Conservation (phyloP, 805 yeast species). For the Ogataea parapolymorpha region DNA sequence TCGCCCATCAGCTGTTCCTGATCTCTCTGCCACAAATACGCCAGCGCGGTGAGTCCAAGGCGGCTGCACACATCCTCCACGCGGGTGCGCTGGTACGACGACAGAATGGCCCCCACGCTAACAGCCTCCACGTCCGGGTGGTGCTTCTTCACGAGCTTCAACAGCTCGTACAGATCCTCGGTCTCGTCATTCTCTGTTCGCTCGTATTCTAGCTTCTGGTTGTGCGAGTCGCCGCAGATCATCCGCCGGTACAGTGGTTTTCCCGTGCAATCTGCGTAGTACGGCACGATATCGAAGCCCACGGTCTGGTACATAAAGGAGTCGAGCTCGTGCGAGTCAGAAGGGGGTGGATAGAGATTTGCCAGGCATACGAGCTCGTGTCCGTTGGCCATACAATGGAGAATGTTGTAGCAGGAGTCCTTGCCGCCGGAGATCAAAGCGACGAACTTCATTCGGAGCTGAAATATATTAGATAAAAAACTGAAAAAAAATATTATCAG, state of each 20-base stretch:
- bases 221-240: conserved; percentile 61
- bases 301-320: conserved; percentile 98
- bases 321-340: conserved; percentile 67
- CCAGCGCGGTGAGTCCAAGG: conserved; percentile 61
- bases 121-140: conserved; percentile 82
- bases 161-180: conserved; percentile 66
- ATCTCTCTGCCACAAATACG: conserved; percentile 88
- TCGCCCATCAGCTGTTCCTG: conserved; percentile 79
- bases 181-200: conserved; percentile 78
- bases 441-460: conserved; percentile 75
- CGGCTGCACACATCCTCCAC: conserved; percentile 88
- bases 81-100: conserved; percentile 91
- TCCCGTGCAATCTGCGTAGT: conserved; percentile 66
- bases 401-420: conserved; percentile 86
- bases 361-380: conserved; percentile 86
- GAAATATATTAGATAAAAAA: not conserved
- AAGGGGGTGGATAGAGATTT: conserved; percentile 63
- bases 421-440: conserved; percentile 95
- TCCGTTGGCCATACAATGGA: conserved; percentile 81
- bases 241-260: conserved; percentile 74
- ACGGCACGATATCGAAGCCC: conserved; percentile 74
- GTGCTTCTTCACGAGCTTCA: conserved; percentile 42
- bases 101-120: conserved; percentile 92
- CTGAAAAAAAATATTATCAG: not conserved
- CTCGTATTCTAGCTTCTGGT: conserved; percentile 65